These are phyloP conservation scores for Isoetes taiwanensis DNA, from an alignment of 75 land plant genomes.

Conservation along the genomic window DNA sequence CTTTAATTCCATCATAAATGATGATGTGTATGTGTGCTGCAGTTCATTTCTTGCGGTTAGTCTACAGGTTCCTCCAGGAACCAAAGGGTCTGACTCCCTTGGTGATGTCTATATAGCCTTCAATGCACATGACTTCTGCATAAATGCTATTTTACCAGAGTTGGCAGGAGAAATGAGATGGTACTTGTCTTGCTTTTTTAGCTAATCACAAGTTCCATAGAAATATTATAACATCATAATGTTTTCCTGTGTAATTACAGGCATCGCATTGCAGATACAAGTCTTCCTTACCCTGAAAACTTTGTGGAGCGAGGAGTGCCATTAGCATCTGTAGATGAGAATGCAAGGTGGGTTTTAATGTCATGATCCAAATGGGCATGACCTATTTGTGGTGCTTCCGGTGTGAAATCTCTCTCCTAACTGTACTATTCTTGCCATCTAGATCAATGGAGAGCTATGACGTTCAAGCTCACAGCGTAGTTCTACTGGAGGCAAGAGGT, in stretches of 20 bases:
- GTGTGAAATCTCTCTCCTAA: not conserved
- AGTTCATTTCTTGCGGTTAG: constrained; percentile 24
- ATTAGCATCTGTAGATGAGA: not conserved
- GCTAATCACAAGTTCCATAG: not conserved
- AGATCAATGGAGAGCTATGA: constrained; percentile 9
- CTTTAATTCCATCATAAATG: too few species aligned
- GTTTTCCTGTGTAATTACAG: constrained; percentile 10
- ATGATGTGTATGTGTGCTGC: too few species aligned
- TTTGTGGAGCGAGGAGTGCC: constrained; percentile 10
- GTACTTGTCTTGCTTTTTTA: not conserved
- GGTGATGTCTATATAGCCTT: constrained; percentile 22
- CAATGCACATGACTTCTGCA: constrained; percentile 12
- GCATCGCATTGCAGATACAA: constrained; percentile 24
- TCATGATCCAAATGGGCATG: not conserved
- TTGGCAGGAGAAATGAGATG: constrained; percentile 20
- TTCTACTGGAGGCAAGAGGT: constrained; percentile 25
- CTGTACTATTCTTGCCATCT: too few species aligned
- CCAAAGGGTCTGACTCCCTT: not conserved
- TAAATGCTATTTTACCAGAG: constrained; percentile 14
- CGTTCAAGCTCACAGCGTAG: constrained; percentile 17
- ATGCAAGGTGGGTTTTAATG: not conserved
- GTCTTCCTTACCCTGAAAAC: constrained; percentile 18
- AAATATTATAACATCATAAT: not conserved
- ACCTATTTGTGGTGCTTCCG: not conserved
- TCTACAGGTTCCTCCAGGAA: constrained; percentile 7